Evolutionary conservation across 352 stramenopile species (phyloP), one percentile per base, ranked within the genome.

Genomic region (Pythium phragmiticola): DNA sequence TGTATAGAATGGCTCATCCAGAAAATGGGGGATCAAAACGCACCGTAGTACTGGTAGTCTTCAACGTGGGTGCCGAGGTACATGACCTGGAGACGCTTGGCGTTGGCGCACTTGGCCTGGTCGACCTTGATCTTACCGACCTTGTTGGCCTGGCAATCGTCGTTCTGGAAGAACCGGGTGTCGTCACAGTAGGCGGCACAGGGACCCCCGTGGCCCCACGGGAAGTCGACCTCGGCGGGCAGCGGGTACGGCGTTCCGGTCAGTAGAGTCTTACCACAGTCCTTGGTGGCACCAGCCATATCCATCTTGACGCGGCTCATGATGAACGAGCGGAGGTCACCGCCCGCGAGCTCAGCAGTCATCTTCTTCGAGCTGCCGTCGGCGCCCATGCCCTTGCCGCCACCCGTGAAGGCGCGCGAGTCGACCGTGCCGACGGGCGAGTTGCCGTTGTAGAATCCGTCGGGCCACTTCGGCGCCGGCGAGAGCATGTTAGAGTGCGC

Each of bases 111-210:
- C 57, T 56, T 55, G 45, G 56, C 28, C 57, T 63, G n/a, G 46
- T 62, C 58, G 36, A 71, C 51, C 51, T 66, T 66, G 64, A 67
- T 63, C 52, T 67, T 71, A 26, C 64, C 65, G 42, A 72, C 47
- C 8, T 48, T 60, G 65, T 72, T 68, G 48, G 43, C 59, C 23
- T 56, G 46, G 65, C 65, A 72, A 26, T 72, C 48, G 16, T 55
- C 53, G n/a, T 68, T 19, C 23, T 50, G 41, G 60, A 68, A 72
- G 48, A 72, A 60, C 36, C 47, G 26, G 9, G 37, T 58, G 41
- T 72, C 54, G 47, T 72, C 65, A 26, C 65, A 72, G 59, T 63
- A 72, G 28, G 52, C 65, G 16, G 65, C 65, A 19, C 65, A 72
- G 16, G 59, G 51, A 21, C 65, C 59, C 8, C n/a, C 37, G 59